A percentile compares a stretch with the other conserved stretches of the same genome.
phyloP scores from a whole-genome alignment of 176 grass and related monocot species.

The Saccharum spontaneum region DNA sequence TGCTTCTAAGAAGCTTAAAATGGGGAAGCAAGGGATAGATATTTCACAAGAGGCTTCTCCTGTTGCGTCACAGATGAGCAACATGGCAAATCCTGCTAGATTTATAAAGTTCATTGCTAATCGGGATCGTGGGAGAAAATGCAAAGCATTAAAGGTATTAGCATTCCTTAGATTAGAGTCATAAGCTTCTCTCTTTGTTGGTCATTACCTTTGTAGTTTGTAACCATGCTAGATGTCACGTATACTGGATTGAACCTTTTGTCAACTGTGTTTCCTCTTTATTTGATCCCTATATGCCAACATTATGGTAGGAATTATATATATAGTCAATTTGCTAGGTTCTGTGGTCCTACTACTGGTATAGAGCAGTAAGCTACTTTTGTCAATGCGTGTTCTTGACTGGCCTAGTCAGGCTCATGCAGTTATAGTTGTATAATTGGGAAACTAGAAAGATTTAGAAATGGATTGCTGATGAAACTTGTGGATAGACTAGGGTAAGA shows the following conservation, averaged over 20 bases:
- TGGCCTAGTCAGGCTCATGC: constrained; percentile 13
- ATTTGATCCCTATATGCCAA: constrained; percentile 1
- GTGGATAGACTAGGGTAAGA: not conserved
- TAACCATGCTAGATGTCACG: not conserved
- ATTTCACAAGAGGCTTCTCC: constrained; percentile 60
- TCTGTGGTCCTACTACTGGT: not conserved
- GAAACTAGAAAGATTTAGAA: not conserved
- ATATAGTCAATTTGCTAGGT: constrained; percentile 3
- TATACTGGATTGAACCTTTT: not conserved
- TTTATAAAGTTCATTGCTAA: constrained; percentile 81
- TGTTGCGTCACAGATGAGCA: constrained; percentile 77
- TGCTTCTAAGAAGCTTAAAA: constrained; percentile 75
- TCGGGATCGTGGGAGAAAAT: constrained; percentile 69
- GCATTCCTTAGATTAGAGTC: not conserved
- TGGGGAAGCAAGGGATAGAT: constrained; percentile 59
- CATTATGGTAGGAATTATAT: not conserved
- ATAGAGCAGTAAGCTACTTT: constrained; percentile 21
- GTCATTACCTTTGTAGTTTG: constrained; percentile 15
- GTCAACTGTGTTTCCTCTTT: constrained; percentile 2
- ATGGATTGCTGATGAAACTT: not conserved
- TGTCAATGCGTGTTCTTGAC: not conserved
- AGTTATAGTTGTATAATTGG: constrained; percentile 4
- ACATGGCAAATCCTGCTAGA: constrained; percentile 76
- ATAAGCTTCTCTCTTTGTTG: constrained; percentile 17
- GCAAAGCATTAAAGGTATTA: constrained; percentile 65